These are phyloP conservation scores for Penicillium griseofulvum DNA, from an alignment of 2,329 filamentous ascomycete genomes.

Conservation along the genomic window DNA sequence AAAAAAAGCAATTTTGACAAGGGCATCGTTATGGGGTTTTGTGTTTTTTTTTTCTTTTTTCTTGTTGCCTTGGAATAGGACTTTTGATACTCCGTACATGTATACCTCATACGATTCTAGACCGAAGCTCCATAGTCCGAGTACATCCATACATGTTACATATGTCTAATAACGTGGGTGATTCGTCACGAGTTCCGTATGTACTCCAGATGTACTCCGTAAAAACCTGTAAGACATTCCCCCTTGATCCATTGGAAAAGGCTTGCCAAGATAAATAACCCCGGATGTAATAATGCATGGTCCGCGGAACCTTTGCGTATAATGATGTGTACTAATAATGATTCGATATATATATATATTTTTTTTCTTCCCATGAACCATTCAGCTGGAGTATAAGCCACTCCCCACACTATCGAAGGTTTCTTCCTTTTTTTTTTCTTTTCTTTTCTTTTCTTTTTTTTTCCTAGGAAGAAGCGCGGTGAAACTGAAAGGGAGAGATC, in stretches of 20 bases:
- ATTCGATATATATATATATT: not conserved
- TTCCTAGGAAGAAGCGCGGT: not conserved
- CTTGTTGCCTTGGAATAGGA: slow-evolving; percentile 1
- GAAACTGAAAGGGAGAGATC: not conserved
- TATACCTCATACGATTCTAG: not conserved
- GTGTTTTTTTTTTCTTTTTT: not conserved
- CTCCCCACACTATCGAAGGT: slow-evolving; percentile 3
- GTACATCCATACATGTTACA: not conserved
- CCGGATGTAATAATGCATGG: not conserved
- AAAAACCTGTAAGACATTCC: slow-evolving; percentile 6
- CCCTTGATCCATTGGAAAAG: not conserved
- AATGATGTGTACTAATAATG: not conserved
- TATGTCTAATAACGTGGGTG: not conserved
- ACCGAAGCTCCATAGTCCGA: not conserved
- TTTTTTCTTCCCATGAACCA: not conserved
- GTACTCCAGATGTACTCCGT: not conserved
- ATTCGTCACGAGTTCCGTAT: not conserved
- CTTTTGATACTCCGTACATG: not conserved
- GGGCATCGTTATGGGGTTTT: not conserved
- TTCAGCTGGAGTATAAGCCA: not conserved
- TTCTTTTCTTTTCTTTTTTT: not conserved
- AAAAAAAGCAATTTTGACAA: slow-evolving; percentile 1
- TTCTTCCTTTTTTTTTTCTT: not conserved
- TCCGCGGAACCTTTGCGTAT: not conserved
- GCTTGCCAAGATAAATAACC: not conserved